These are phyloP conservation scores for Moelleriella libera DNA, from an alignment of 2,329 filamentous ascomycete species.

Conservation along the genomic window DNA sequence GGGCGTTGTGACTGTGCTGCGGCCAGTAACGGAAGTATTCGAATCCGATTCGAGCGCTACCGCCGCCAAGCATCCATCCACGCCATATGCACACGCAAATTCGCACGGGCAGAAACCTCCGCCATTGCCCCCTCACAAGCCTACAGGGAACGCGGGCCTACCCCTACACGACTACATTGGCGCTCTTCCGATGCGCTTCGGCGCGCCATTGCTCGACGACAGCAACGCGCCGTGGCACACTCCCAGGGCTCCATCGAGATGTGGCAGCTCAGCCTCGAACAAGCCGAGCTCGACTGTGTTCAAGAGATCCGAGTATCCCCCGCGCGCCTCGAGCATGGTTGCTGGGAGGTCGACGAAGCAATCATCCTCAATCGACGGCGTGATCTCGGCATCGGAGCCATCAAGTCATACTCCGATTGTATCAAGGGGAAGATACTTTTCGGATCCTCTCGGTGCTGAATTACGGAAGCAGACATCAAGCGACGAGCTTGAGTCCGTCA, in stretches of 20 bases:
- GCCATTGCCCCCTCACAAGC: slow-evolving; percentile 2
- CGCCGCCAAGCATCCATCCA: background rate
- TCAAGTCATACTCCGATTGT: background rate
- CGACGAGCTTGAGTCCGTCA: background rate
- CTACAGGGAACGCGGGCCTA: slow-evolving; percentile 6
- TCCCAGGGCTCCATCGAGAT: slow-evolving; percentile 1
- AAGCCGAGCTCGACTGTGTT: slow-evolving; percentile 1
- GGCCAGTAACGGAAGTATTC: slow-evolving; percentile 13
- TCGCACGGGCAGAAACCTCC: slow-evolving; percentile 1
- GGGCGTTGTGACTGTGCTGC: slow-evolving; percentile 21
- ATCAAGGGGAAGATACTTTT: background rate
- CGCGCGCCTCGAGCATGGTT: slow-evolving; percentile 13
- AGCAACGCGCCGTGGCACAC: slow-evolving; percentile 6
- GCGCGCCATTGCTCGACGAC: slow-evolving; percentile 9
- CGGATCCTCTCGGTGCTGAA: background rate
- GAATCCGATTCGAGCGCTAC: slow-evolving; percentile 4
- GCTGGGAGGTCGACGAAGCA: slow-evolving; percentile 5
- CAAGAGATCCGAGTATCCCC: slow-evolving; percentile 9
- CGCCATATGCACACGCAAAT: background rate
- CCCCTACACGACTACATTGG: slow-evolving; percentile 10
- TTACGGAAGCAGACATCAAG: background rate
- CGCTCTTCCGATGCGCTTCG: slow-evolving; percentile 10
- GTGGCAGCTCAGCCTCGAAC: background rate
- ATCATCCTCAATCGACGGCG: slow-evolving; percentile 10
- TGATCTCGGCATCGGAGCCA: slow-evolving; percentile 6